Base-by-base conservation (phyloP, 2,329 filamentous ascomycete genomes). In the Clarireedia hainanense region DNA sequence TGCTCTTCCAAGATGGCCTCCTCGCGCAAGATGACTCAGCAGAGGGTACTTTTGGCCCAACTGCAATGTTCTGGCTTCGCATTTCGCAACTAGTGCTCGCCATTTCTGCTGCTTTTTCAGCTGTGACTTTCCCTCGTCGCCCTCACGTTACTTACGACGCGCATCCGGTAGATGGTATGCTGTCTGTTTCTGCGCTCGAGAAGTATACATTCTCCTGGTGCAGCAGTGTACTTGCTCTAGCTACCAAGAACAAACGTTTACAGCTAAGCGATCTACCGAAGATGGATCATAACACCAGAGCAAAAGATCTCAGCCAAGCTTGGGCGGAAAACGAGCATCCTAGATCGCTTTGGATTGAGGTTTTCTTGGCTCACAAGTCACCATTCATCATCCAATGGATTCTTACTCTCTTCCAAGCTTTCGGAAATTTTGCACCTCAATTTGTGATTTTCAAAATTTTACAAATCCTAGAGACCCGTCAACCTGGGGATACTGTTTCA, bases 141-240 rank as follows among this genome's bases (percentile, higher is more conserved):
- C 88, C 88, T 3, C 75, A 84, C 52, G 82, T 91, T 17, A 88
- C 76, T 64, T 77, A 63, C 60, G 68, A 83, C 40, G 82, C 75
- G 26, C 73, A 76, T 47, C 67, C 75, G 3, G 84, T 92, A 34
- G 87, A 91, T 65, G 73, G 74, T 15, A 77, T 86, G 70, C 77
- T 76, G 63, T 85, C 84, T 0, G 75, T 74, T 3, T 83, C 84
- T 2, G 79, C 83, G 1, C 73, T 86, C 48, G 76, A 72, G 50
- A 79, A 81, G 50, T 81, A 82, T 64, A 87, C 80, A 6, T 91
- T 84, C 72, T 72, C 74, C 49, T 92, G 87, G 87, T 76, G 80
- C 2, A 70, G 67, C 1, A 68, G 71, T 2, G 63, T 90, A 0
- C 74, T 91, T 14, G 63, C 69, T 1, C 68, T 77, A 23, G 82